A percentile compares a stretch with the other conserved stretches of the same genome.
Conservation (phyloP, 2,329 filamentous ascomycete species). For the Magnaporthales sp. region DNA sequence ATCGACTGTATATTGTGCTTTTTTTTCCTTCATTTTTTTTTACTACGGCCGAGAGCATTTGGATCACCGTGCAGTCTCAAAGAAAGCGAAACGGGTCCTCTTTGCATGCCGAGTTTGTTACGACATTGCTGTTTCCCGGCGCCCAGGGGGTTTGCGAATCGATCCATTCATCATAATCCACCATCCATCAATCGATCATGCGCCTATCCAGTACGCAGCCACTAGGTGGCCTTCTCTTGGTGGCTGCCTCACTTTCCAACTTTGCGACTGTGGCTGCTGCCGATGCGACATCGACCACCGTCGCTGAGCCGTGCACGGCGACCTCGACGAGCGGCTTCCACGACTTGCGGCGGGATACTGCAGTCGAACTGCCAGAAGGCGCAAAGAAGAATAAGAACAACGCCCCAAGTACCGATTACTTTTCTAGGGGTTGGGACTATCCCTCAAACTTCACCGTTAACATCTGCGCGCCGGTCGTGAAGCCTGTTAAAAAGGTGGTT, state of each 20-base stretch:
- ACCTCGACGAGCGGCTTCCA: conserved; percentile 49
- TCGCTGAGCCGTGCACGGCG: conserved; percentile 43
- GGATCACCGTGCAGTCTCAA: background rate
- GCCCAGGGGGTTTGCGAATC: background rate
- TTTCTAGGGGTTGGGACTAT: conserved; percentile 67
- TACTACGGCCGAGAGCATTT: background rate
- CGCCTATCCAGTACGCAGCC: background rate
- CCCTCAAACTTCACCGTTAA: conserved; percentile 77
- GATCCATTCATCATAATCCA: background rate
- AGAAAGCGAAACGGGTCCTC: background rate
- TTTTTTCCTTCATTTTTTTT: too few species aligned
- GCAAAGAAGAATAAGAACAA: conserved; percentile 35
- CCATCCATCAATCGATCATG: background rate
- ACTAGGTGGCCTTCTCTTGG: background rate
- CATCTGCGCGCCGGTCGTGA: conserved; percentile 69
- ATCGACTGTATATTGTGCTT: too few species aligned
- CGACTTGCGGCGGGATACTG: conserved; percentile 47
- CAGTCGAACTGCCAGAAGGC: conserved; percentile 32
- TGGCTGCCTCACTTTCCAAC: background rate
- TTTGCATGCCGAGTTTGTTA: background rate
- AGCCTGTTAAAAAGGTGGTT: conserved; percentile 51
- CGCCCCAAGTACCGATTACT: conserved; percentile 41
- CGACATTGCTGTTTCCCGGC: background rate
- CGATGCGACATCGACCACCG: conserved; percentile 29
- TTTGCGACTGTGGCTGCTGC: background rate